Conservation (phyloP, 2,329 filamentous ascomycete species). For the Botrytis squamosa region DNA sequence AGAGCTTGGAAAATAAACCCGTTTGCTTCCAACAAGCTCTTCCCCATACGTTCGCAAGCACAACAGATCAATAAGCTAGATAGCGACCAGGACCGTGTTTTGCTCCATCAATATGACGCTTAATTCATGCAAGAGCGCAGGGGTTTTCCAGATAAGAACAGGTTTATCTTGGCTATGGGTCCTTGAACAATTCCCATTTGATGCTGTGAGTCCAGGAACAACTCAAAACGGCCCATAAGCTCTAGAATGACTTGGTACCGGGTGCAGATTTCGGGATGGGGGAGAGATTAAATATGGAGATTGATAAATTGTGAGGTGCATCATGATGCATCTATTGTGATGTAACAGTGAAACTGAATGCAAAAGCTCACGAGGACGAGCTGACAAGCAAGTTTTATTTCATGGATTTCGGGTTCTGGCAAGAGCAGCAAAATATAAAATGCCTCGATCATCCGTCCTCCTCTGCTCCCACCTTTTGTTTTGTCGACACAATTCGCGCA, state of each 20-base stretch:
- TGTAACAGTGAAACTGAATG: neutral
- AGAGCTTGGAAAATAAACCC: neutral
- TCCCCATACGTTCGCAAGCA: neutral
- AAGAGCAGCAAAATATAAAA: neutral
- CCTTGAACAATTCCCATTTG: neutral
- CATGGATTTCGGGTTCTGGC: neutral
- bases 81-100: neutral
- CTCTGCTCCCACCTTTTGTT: neutral
- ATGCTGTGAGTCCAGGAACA: neutral
- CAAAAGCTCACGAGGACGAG: neutral
- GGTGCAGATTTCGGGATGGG: neutral
- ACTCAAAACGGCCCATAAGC: neutral
- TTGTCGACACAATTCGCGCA: neutral
- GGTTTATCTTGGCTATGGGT: neutral
- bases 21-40: neutral
- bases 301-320: neutral
- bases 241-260: neutral
- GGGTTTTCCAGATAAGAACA: neutral
- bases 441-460: neutral
- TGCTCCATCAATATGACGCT: neutral
- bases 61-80: neutral
- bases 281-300: neutral
- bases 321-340: slow-evolving; percentile 5
- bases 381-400: neutral
- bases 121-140: neutral